Evolutionary conservation across 2,329 filamentous ascomycete genomes (phyloP), one percentile per base, ranked within the genome.

Genomic region (Fusarium poae): DNA sequence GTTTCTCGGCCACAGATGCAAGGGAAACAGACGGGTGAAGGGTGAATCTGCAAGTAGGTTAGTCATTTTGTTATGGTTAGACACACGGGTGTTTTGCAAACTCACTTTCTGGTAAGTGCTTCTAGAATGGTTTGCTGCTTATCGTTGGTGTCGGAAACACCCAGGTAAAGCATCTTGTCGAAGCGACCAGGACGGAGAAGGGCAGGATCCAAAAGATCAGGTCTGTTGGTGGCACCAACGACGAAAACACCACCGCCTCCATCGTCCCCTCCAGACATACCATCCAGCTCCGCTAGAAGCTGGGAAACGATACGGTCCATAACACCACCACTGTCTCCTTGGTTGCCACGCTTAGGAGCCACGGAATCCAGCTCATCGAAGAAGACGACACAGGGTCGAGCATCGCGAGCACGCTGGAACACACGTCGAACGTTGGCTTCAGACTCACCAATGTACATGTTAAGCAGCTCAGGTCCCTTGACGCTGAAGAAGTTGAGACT

Each of bases 281-380:
- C 96, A 77, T 99, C 96, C 23, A 99, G 84, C 80, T 99, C 96
- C 0, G 96, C 96, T 13, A 99, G 87, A 44, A 99, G 83, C 82
- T 98, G 96, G 62, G 92, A 96, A 52, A 99, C 95, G 70, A 98
- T 98, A 57, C 96, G 89, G 78, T 98, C 96, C 95, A 98, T 98
- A 57, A 98, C 96, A 76, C 96, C 96, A 59, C 96, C 95, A 68
- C 93, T 97, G 75, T 98, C 96, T 49, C 96, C 96, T 79, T 98
- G 95, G 75, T 98, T 98, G 37, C 96, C 96, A 80, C 96, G 88
- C 82, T 98, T 98, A 0, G 96, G 96, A 6, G 96, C 95, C 3
- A 98, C 95, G 1, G 92, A 96, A 79, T 97, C 94, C 71, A 97
- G 79, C 78, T 97, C 94, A 75, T 97, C 94, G 75, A 97, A 97